These are phyloP conservation scores for Phytopythium delawarense DNA, from an alignment of 352 stramenopile species.

Conservation along the genomic window DNA sequence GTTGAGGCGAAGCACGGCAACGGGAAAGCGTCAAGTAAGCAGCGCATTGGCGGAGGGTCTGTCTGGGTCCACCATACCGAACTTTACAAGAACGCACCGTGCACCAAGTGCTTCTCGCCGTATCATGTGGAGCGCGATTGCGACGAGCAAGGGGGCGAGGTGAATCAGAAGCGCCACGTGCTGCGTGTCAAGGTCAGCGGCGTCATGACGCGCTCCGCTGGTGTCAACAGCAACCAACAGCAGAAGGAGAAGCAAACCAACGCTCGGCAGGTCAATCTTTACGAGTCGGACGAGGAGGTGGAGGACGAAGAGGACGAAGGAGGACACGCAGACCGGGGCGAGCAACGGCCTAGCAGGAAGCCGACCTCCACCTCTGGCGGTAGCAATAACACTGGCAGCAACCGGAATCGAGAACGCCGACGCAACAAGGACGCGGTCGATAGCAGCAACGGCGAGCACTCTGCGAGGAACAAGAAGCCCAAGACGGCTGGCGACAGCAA, in stretches of 20 bases:
- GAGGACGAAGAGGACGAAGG: not conserved
- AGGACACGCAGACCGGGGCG: not conserved
- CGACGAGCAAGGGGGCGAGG: not conserved
- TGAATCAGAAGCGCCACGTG: constrained; percentile 15
- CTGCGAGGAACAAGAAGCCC: not conserved
- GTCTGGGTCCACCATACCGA: constrained; percentile 51
- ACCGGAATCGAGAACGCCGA: not conserved
- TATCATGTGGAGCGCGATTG: constrained; percentile 13
- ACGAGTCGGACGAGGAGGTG: not conserved
- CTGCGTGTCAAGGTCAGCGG: constrained; percentile 18
- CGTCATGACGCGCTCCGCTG: not conserved
- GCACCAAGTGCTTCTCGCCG: constrained; percentile 29
- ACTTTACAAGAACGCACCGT: constrained; percentile 30
- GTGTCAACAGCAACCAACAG: constrained; percentile 15
- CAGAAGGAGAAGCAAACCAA: constrained; percentile 14
- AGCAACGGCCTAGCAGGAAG: not conserved
- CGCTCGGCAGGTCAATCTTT: not conserved
- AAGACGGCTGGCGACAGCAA: not conserved
- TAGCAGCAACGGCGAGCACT: not conserved
- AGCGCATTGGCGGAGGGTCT: constrained; percentile 3
- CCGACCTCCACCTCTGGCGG: not conserved
- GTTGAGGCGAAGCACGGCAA: constrained; percentile 9
- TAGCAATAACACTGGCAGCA: not conserved
- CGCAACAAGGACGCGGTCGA: constrained; percentile 1
- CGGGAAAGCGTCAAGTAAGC: not conserved